phyloP scores from a whole-genome alignment of 257 asterid genomes.

The Solanum habrochaites region DNA sequence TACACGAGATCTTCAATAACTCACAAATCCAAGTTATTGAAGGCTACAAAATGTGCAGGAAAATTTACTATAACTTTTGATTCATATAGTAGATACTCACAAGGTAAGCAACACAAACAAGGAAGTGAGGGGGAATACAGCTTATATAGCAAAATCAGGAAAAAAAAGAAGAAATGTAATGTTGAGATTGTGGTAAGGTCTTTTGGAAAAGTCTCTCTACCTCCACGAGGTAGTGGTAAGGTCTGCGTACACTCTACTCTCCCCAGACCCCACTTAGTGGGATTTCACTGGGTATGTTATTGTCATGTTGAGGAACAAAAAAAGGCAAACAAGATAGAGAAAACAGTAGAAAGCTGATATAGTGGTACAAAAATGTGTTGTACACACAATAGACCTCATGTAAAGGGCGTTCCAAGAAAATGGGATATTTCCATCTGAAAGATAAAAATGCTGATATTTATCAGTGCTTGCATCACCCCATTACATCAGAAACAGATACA shows the following conservation, averaged over 20 bases:
- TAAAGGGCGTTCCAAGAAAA: background rate
- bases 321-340: background rate
- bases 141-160: background rate
- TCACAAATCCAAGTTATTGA: background rate
- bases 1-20: background rate
- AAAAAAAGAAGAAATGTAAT: background rate
- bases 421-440: background rate
- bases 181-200: background rate
- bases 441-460: background rate
- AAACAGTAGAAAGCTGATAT: background rate
- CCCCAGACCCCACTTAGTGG: background rate
- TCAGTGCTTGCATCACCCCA: background rate
- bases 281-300: background rate
- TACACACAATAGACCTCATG: background rate
- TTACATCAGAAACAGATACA: background rate
- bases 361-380: background rate
- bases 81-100: background rate
- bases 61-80: background rate
- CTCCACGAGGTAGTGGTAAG: background rate
- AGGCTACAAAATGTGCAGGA: background rate
- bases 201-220: background rate
- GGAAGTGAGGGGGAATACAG: background rate
- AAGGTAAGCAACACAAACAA: background rate
- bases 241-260: background rate
- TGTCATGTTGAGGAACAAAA: background rate